Percentiles rank a stretch among this genome's conserved stretches.
Conservation (phyloP, 2,329 filamentous ascomycete species). For the Aureobasidium sp. region DNA sequence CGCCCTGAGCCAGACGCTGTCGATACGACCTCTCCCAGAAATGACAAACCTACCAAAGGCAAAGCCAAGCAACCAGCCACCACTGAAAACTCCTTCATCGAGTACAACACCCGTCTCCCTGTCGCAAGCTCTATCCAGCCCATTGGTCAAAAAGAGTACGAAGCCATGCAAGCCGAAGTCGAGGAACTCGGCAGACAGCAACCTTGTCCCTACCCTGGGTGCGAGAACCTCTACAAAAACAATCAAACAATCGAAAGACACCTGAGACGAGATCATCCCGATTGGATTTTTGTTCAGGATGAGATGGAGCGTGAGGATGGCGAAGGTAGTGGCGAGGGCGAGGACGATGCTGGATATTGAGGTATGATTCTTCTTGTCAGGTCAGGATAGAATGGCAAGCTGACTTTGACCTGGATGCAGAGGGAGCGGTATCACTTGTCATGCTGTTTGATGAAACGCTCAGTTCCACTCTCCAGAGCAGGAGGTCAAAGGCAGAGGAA, state of each 20-base stretch:
- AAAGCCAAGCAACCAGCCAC: background rate
- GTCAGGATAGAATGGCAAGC: no score
- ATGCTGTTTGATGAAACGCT: no score
- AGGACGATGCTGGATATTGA: no score
- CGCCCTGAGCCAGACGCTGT: no score
- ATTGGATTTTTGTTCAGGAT: background rate
- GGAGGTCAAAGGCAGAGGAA: no score
- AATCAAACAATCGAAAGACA: background rate
- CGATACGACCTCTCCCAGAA: no score
- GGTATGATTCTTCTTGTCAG: no score
- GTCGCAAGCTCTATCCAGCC: background rate
- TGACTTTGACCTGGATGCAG: no score
- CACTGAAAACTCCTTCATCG: background rate
- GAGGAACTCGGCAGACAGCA: background rate
- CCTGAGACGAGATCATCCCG: background rate
- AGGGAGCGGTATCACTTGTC: no score
- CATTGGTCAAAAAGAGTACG: background rate
- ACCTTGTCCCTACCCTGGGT: background rate
- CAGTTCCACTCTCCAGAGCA: no score
- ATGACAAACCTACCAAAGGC: no score
- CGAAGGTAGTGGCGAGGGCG: no score
- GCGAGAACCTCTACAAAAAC: background rate
- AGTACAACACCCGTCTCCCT: background rate
- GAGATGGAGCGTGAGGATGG: background rate
- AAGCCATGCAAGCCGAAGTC: background rate